Conservation (phyloP, 192 early-diverging fungal species). For the Mortierella claussenii region DNA sequence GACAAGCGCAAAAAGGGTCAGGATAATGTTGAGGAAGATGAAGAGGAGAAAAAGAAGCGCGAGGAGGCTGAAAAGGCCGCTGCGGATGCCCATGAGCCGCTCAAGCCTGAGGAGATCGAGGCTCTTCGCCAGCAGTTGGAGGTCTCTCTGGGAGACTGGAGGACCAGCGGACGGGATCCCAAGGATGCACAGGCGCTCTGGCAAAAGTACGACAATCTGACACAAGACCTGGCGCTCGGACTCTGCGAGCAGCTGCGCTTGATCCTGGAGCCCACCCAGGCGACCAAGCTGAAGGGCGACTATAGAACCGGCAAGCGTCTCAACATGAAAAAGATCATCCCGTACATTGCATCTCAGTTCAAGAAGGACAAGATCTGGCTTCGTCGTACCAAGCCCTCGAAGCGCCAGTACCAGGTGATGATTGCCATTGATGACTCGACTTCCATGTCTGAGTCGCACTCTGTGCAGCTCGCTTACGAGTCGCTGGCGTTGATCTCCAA, state of each 20-base stretch:
- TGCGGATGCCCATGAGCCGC: slow-evolving; percentile 55
- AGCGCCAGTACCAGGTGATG: slow-evolving; percentile 98
- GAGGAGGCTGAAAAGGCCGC: slow-evolving; percentile 39
- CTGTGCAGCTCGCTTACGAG: slow-evolving; percentile 94
- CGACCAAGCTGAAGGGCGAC: slow-evolving; percentile 96
- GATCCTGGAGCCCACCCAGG: slow-evolving; percentile 96
- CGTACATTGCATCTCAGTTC: slow-evolving; percentile 98
- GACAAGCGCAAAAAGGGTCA: slow-evolving; percentile 45
- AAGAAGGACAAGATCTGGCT: slow-evolving; percentile 99
- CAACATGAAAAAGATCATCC: slow-evolving; percentile 99
- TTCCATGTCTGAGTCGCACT: slow-evolving; percentile 93
- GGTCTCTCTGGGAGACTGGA: slow-evolving; percentile 79
- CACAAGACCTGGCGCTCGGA: slow-evolving; percentile 88
- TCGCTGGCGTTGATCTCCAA: slow-evolving; percentile 92
- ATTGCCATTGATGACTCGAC: slow-evolving; percentile 97
- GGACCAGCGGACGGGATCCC: slow-evolving; percentile 68
- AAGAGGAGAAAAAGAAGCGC: slow-evolving; percentile 29
- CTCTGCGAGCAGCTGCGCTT: slow-evolving; percentile 96
- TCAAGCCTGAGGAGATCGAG: slow-evolving; percentile 71
- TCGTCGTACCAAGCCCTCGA: slow-evolving; percentile 94
- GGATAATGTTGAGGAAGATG: slow-evolving; percentile 47
- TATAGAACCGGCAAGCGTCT: slow-evolving; percentile 98
- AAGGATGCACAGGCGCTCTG: slow-evolving; percentile 80
- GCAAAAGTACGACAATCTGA: slow-evolving; percentile 89
- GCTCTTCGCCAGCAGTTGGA: slow-evolving; percentile 86